Evolutionary conservation across 208 protist genomes (phyloP).

Genomic region (Wallacemonas sp.): DNA sequence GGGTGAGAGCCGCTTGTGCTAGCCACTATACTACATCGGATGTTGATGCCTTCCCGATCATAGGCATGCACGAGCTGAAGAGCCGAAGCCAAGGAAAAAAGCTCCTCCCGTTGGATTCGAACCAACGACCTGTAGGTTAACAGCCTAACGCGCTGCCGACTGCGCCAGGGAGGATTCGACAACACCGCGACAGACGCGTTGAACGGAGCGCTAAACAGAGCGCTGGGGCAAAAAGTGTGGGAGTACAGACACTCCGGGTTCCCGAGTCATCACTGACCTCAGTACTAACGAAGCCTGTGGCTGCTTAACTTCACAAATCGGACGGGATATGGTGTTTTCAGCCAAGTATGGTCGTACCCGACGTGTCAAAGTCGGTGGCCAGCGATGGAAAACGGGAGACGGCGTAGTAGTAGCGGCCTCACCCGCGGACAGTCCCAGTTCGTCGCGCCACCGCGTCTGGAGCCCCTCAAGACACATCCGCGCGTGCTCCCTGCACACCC

Average conservation of each 20-base stretch:
- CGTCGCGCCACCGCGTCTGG: neutral
- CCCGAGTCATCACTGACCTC: slow-evolving; percentile 16
- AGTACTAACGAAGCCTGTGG: slow-evolving; percentile 39
- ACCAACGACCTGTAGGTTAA: slow-evolving; percentile 96
- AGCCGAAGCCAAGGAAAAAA: slow-evolving; percentile 38
- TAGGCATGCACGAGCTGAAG: neutral
- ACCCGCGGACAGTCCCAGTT: no score
- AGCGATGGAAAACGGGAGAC: no score
- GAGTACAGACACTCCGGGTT: slow-evolving; percentile 19
- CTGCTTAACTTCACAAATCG: slow-evolving; percentile 47
- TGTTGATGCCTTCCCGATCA: neutral
- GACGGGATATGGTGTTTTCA: slow-evolving; percentile 46
- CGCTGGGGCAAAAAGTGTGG: neutral
- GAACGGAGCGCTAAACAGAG: neutral
- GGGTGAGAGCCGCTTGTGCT: slow-evolving; percentile 93
- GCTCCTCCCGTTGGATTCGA: slow-evolving; percentile 94
- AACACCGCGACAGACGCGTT: neutral
- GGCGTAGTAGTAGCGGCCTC: no score
- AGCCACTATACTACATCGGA: slow-evolving; percentile 94
- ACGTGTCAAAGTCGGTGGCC: neutral
- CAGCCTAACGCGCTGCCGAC: slow-evolving; percentile 95
- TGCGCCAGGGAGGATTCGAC: slow-evolving; percentile 90
- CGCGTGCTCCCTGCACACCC: slow-evolving; percentile 12
- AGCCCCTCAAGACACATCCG: neutral
- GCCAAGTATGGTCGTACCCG: slow-evolving; percentile 45